phyloP scores from a whole-genome alignment of 1,139 yeast species.

The Kodamaea suecica region DNA sequence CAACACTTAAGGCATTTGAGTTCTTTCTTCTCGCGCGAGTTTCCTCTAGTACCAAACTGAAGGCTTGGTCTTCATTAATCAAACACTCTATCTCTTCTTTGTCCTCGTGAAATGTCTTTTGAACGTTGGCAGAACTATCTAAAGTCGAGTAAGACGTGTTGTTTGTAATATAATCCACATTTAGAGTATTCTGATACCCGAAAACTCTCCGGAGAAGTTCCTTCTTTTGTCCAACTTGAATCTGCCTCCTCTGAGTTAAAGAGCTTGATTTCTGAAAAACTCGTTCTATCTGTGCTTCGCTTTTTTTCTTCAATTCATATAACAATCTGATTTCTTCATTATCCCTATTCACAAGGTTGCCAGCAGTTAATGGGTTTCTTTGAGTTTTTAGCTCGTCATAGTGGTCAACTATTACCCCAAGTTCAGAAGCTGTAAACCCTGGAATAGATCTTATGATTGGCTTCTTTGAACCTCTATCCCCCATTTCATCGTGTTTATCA shows the following conservation, averaged over 20 bases:
- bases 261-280: conserved; percentile 34
- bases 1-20: background rate
- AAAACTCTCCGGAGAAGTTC: conserved; percentile 38
- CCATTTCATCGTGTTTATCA: conserved; percentile 15
- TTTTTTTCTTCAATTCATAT: conserved; percentile 32
- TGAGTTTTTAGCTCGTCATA: conserved; percentile 7
- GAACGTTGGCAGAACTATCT: conserved; percentile 37
- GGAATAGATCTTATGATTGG: conserved; percentile 31
- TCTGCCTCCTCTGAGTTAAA: conserved; percentile 35
- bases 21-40: conserved; percentile 13
- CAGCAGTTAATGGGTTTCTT: background rate
- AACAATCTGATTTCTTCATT: conserved; percentile 29
- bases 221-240: conserved; percentile 43
- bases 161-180: conserved; percentile 42
- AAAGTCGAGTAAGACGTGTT: conserved; percentile 39
- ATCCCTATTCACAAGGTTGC: conserved; percentile 2
- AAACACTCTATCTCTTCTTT: conserved; percentile 37
- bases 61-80: conserved; percentile 36
- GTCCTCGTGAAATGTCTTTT: conserved; percentile 43
- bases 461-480: background rate
- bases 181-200: conserved; percentile 39
- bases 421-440: conserved; percentile 40
- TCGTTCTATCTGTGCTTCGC: conserved; percentile 33
- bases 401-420: too few relatives aligned
- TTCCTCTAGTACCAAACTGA: conserved; percentile 26